Evolutionary conservation across 768 basidiomycete genomes (phyloP).

Genomic region (Coprinopsis strossmayeri): DNA sequence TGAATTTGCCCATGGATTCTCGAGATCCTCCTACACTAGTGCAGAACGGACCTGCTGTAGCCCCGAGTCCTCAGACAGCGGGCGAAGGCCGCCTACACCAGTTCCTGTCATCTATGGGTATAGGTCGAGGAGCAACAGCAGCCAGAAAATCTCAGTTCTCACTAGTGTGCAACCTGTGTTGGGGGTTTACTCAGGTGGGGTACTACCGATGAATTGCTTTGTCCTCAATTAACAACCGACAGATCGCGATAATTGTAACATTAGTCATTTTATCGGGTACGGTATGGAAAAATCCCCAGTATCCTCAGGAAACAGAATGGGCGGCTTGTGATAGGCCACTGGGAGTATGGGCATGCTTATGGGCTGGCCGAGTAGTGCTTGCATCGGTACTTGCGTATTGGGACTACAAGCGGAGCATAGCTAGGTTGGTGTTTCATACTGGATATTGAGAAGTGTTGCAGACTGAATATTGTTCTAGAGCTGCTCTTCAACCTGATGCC

Average conservation of each 20-base stretch:
- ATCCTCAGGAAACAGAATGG: constrained; percentile 44
- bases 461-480: neutral
- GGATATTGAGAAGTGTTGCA: neutral
- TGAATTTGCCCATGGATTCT: too few species aligned
- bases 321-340: constrained; percentile 56
- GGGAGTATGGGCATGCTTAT: constrained; percentile 61
- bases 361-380: constrained; percentile 49
- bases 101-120: constrained; percentile 2
- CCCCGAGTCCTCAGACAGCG: neutral
- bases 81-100: neutral
- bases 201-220: too few species aligned
- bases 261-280: constrained; percentile 43
- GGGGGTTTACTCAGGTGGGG: constrained; percentile 46
- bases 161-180: constrained; percentile 42
- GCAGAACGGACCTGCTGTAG: neutral
- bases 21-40: too few species aligned
- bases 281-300: constrained; percentile 37
- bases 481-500: neutral
- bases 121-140: constrained; percentile 3
- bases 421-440: constrained; percentile 17
- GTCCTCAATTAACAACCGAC: too few species aligned
- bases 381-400: constrained; percentile 47
- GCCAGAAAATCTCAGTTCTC: constrained; percentile 47
- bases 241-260: constrained; percentile 48
- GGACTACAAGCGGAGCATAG: constrained; percentile 40